Conservation (phyloP, 2,329 filamentous ascomycete species). For the Rhytidhysteron rufulum region DNA sequence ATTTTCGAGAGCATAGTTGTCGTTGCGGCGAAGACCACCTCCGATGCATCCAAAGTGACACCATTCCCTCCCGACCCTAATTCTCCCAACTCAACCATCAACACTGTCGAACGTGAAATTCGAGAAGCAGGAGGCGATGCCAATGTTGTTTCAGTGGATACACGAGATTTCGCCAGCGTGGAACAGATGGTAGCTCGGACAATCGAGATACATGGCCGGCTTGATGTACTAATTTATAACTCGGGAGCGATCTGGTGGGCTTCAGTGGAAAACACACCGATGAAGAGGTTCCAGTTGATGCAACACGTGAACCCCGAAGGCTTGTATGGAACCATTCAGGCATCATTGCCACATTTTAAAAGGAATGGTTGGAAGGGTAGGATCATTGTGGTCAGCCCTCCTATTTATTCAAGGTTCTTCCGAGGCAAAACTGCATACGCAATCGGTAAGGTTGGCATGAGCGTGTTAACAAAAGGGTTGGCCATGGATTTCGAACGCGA, state of each 20-base stretch:
- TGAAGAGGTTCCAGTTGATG: conserved; percentile 67
- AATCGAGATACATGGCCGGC: conserved; percentile 54
- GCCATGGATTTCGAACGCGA: conserved; percentile 76
- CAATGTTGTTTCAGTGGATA: conserved; percentile 66
- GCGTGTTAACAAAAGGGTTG: conserved; percentile 73
- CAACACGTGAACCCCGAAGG: conserved; percentile 57
- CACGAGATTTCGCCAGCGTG: conserved; percentile 61
- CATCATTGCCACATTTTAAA: conserved; percentile 62
- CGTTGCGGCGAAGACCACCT: conserved; percentile 72
- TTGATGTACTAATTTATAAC: conserved; percentile 80
- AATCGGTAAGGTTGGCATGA: conserved; percentile 75
- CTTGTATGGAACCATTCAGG: conserved; percentile 69
- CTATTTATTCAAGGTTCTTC: conserved; percentile 83
- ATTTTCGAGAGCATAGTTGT: conserved; percentile 54
- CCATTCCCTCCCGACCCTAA: conserved; percentile 76
- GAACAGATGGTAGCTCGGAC: conserved; percentile 57
- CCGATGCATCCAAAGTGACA: conserved; percentile 52
- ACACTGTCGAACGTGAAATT: conserved; percentile 75
- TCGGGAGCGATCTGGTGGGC: conserved; percentile 84
- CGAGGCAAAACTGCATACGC: conserved; percentile 83
- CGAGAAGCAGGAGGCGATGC: conserved; percentile 60
- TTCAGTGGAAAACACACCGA: conserved; percentile 66
- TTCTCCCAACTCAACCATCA: conserved; percentile 71
- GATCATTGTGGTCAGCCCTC: conserved; percentile 75
- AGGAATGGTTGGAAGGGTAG: conserved; percentile 55